Evolutionary conservation across 129 eudicot species (phyloP), one percentile per base, ranked within the genome.

Genomic region (Rutidosis leptorrhynchoides): DNA sequence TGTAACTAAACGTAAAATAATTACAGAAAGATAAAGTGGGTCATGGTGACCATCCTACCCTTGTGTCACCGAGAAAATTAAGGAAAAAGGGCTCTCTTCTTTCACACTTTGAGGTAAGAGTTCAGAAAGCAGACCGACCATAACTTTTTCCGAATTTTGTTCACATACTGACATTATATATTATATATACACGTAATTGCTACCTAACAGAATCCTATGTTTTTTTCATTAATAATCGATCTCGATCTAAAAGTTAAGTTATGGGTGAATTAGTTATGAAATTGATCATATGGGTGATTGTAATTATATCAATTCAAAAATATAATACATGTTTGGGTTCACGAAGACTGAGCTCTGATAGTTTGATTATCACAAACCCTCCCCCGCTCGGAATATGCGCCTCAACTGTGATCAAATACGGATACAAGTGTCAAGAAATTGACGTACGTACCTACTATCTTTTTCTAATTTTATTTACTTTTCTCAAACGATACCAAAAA

Each of bases 401-500:
- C 21, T 67, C 74, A 16, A 80, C 87, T 3, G 84, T 78, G 6
- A 24, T 62, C 37, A 51, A 43, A 58, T 80, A 83, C 23, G 96
- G 93, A 33, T 89, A 89, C 65, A 76, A 81, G 54, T 89, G 96
- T 71, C 79, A 75, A 17, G 96, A 89, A 68, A 74, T 74, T 70
- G 80, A 82, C 26, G 86, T 82, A 68, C n/a, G 80, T 48, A 64
- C 17, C 52, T 27, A 24, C 5, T 23, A n/a, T n/a, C n/a, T n/a
- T n/a, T n/a, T n/a, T n/a, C n/a, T n/a, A n/a, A n/a, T n/a, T n/a
- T n/a, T n/a, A n/a, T n/a, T n/a, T n/a, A n/a, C n/a, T n/a, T n/a
- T n/a, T n/a, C n/a, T n/a, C n/a, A n/a, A n/a, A n/a, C n/a, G n/a
- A n/a, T n/a, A n/a, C n/a, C n/a, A n/a, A n/a, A n/a, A n/a, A n/a